Evolutionary conservation across 768 basidiomycete species (phyloP).

Genomic region (Kwoniella pini): DNA sequence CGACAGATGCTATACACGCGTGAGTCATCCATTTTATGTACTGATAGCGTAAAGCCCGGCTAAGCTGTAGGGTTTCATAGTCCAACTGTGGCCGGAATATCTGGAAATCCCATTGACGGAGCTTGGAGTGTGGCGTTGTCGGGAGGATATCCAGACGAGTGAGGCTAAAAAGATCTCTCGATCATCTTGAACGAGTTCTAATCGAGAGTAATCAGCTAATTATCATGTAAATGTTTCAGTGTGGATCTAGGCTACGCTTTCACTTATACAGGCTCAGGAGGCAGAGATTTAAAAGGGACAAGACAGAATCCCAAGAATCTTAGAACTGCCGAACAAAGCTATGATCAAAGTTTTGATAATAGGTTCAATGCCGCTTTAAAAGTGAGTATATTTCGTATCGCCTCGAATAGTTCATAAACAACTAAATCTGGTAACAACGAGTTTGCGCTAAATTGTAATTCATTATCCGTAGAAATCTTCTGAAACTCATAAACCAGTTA

Average conservation of each 20-base stretch:
- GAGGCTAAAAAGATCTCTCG: background rate
- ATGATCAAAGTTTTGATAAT: constrained; percentile 77
- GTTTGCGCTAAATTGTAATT: too few species aligned
- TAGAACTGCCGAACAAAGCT: constrained; percentile 83
- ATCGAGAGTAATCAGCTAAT: too few species aligned
- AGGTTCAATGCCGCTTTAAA: constrained; percentile 68
- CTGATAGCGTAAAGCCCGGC: background rate
- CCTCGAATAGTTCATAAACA: too few species aligned
- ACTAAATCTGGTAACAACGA: too few species aligned
- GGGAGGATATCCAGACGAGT: constrained; percentile 61
- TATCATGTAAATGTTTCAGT: constrained; percentile 5
- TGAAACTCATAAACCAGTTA: constrained; percentile 77
- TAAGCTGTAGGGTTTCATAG: constrained; percentile 55
- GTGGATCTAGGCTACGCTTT: constrained; percentile 45
- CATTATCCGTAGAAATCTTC: constrained; percentile 63
- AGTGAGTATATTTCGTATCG: constrained; percentile 52
- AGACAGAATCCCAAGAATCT: constrained; percentile 81
- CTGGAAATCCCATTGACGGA: constrained; percentile 63
- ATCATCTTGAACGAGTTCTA: background rate
- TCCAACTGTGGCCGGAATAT: constrained; percentile 81
- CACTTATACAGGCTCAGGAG: constrained; percentile 61
- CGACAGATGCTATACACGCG: constrained; percentile 86
- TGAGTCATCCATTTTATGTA: too few species aligned
- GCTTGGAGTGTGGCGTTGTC: constrained; percentile 84
- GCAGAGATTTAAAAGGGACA: constrained; percentile 83